Percentiles rank a stretch among this genome's conserved stretches.
Evolutionary conservation across 441 rosid species (phyloP).

Genomic region (Gossypium aridum): DNA sequence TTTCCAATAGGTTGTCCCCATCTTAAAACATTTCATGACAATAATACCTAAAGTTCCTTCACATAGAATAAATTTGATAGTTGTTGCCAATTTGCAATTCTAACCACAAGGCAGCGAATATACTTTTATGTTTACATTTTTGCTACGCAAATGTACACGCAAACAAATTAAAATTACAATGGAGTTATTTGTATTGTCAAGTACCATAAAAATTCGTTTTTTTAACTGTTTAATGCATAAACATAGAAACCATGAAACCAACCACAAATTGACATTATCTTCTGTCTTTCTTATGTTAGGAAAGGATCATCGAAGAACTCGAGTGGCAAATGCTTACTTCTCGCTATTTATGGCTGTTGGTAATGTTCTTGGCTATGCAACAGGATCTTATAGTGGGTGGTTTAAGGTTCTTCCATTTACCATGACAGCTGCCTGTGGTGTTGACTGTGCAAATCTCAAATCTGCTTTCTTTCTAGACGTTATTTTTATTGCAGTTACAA

Average conservation of each 20-base stretch:
- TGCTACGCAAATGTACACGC: background rate
- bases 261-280: slow-evolving; percentile 5
- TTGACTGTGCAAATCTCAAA: slow-evolving; percentile 89
- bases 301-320: slow-evolving; percentile 81
- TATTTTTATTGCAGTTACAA: slow-evolving; percentile 59
- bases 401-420: slow-evolving; percentile 77
- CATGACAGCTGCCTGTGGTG: slow-evolving; percentile 58
- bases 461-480: slow-evolving; percentile 85
- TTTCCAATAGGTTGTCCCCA: background rate
- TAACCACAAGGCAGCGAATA: background rate
- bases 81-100: background rate
- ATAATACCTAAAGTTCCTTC: background rate
- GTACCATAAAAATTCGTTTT: background rate
- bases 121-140: background rate
- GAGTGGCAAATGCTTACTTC: slow-evolving; percentile 97
- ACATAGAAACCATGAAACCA: background rate
- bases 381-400: slow-evolving; percentile 90
- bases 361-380: slow-evolving; percentile 87
- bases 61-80: background rate
- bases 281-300: slow-evolving; percentile 36
- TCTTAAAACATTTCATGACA: background rate
- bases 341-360: slow-evolving; percentile 94
- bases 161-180: slow-evolving; percentile 1
- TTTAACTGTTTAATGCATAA: background rate
- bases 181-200: background rate